phyloP scores from a whole-genome alignment of 192 early-diverging fungal species.

The Mortierella alpina region DNA sequence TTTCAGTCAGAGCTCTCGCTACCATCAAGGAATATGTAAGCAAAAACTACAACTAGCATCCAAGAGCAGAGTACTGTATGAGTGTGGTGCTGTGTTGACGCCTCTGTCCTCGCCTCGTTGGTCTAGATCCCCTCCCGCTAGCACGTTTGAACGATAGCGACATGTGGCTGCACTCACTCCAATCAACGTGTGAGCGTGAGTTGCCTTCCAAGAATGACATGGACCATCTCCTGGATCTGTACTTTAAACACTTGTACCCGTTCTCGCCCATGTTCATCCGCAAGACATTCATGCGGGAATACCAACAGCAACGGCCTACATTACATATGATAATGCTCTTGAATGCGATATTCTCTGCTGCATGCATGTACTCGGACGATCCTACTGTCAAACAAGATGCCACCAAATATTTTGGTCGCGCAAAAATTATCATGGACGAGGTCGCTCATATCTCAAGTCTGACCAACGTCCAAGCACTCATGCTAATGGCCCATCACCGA shows the following conservation, averaged over 20 bases:
- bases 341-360: constrained; percentile 68
- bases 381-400: constrained; percentile 50
- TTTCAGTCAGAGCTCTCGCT: constrained; percentile 70
- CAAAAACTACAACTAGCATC: background rate
- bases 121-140: constrained; percentile 42
- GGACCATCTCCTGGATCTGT: constrained; percentile 68
- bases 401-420: constrained; percentile 72
- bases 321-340: constrained; percentile 58
- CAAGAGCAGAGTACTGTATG: no score
- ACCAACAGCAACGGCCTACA: constrained; percentile 40
- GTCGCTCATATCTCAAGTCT: constrained; percentile 68
- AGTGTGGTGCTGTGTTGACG: background rate
- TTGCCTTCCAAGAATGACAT: constrained; percentile 72
- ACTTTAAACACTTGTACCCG: constrained; percentile 78
- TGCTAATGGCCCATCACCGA: constrained; percentile 76
- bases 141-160: constrained; percentile 52
- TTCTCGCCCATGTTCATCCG: constrained; percentile 77
- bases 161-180: constrained; percentile 50
- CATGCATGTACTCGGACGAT: constrained; percentile 61
- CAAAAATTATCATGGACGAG: constrained; percentile 77
- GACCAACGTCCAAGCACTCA: constrained; percentile 72
- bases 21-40: constrained; percentile 62
- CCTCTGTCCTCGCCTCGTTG: background rate
- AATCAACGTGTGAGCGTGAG: constrained; percentile 51
- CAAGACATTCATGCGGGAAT: constrained; percentile 49